A percentile compares a stretch with the other conserved stretches of the same genome.
These are phyloP conservation scores for Verticillium nonalfalfae DNA, from an alignment of 2,329 filamentous ascomycete species.

Conservation along the genomic window DNA sequence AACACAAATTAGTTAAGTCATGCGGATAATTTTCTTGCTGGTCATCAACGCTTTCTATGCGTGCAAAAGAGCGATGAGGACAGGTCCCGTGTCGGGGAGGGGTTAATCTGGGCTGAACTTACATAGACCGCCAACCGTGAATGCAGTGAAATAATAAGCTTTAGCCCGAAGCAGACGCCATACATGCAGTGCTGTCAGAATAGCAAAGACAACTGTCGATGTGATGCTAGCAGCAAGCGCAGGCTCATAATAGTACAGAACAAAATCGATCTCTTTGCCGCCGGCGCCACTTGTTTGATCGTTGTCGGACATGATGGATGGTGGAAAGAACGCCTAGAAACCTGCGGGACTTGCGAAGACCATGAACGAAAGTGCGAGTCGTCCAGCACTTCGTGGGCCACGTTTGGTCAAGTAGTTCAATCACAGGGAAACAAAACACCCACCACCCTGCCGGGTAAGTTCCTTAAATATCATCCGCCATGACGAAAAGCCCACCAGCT, in stretches of 20 bases:
- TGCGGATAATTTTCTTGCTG: too few relatives aligned
- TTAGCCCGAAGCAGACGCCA: conserved; percentile 4
- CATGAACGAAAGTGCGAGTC: too few relatives aligned
- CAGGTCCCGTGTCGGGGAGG: neutral
- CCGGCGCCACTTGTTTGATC: neutral
- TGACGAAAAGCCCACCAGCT: neutral
- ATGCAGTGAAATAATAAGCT: conserved; percentile 11
- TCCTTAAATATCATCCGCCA: neutral
- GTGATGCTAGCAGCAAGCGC: conserved; percentile 11
- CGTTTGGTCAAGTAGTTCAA: neutral
- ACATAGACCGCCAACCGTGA: conserved; percentile 9
- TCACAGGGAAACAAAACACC: neutral
- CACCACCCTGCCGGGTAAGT: neutral
- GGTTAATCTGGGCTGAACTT: neutral
- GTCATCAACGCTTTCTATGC: too few relatives aligned
- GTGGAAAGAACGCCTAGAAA: neutral
- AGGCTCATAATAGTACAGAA: conserved; percentile 12
- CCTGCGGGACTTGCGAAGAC: too few relatives aligned
- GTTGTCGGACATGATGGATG: conserved; percentile 4
- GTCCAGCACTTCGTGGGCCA: too few relatives aligned
- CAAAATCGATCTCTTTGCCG: conserved; percentile 8
- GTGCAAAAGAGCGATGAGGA: too few relatives aligned
- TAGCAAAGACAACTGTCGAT: conserved; percentile 8
- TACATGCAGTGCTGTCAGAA: conserved; percentile 8
- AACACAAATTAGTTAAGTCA: neutral